Base-by-base conservation (phyloP, 352 stramenopile genomes). In the Globisporangium orthogonon region DNA sequence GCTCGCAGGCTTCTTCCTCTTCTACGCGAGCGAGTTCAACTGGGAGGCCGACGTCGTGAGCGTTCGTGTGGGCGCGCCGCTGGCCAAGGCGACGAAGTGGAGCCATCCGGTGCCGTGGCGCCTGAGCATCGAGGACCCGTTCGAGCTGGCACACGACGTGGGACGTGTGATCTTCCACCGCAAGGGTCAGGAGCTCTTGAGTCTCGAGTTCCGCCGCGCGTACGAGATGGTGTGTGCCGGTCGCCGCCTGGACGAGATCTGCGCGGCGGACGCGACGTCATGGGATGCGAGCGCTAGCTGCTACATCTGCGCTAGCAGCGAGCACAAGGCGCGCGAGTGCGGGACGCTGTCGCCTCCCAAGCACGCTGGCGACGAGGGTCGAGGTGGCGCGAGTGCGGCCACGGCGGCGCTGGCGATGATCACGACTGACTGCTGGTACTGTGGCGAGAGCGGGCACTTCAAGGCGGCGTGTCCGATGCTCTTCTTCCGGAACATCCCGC, bases 1-100 rank as follows among this genome's bases (percentile, higher is more conserved):
- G 7, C 83, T 99, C 13, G 76, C 87, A 23, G 93, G 88, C 0
- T 99, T 99, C 77, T 99, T 99, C 71, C 82, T 90, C 18, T 99
- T 98, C 65, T 99, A 97, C 70, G 87, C 91, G 3, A 91, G 78
- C 48, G 80, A 98, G 43, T 98, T 99, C 63, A 96, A 99, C 72
- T 89, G 94, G 65, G 91, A 97, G 48, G 78, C 95, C 48, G 70
- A 95, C 23, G 93, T 99, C 5, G 91, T 99, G 48, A 98, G 88
- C 56, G 76, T 99, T 14, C 85, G 96, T 10, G 79, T 76, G 15
- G 94, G 80, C 11, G 65, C 65, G 3, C 37, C 74, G 7, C 61
- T 92, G 52, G 75, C 78, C 2, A 91, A 90, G 60, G 74, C 71
- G 40, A 80, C 75, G 14, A 92, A 84, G 46, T 91, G 83, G 79